Base-by-base conservation (phyloP, 805 yeast genomes). In the Yamadazyma tumulicola region DNA sequence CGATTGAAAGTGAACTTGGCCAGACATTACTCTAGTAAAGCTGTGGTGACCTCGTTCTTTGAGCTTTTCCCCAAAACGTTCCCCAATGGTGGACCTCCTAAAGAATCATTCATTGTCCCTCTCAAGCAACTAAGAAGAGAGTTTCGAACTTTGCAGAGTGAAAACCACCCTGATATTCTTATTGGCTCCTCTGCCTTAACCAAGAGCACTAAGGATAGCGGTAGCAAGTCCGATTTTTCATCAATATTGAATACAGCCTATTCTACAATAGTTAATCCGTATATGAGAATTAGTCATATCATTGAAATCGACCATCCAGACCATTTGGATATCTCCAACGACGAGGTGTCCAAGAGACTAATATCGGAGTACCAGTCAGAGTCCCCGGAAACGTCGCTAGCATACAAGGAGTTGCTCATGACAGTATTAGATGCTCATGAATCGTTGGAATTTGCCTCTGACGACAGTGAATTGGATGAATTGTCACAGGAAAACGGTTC, bases 341-440 rank as follows among this genome's bases (percentile, higher is more conserved):
- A 89, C 46, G 79, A 76, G 5, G 55, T 54, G 1, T 54, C 70
- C 43, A 66, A 56, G 57, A 55, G 48, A 30, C 59, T 59, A 41
- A 77, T 66, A 46, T 67, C 61, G 31, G 61, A 58, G 31, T 75
- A 59, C 22, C 70, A 66, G 43, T 25, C 42, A 3, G 35, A 46
- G 5, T 56, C 63, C 1, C 52, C 53, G n/a, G 61, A 56, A 23
- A 48, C 46, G n/a, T 44, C 64, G 8, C 36, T 61, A 27, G 60
- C 55, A 22, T 67, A 77, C 40, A 77, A 80, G 38, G 72, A 64
- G 11, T 61, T 85, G 51, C 61, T 91, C 26, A 75, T 86, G 81
- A 76, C 77, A 28, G 83, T 91, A 15, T 65, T 91, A 59, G 94
- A 87, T 45, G 77, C 86, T 4, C 93, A 89, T 54, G 98, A 91